These are phyloP conservation scores for Phytophthora sansomeana DNA, from an alignment of 352 stramenopile species.

Conservation along the genomic window DNA sequence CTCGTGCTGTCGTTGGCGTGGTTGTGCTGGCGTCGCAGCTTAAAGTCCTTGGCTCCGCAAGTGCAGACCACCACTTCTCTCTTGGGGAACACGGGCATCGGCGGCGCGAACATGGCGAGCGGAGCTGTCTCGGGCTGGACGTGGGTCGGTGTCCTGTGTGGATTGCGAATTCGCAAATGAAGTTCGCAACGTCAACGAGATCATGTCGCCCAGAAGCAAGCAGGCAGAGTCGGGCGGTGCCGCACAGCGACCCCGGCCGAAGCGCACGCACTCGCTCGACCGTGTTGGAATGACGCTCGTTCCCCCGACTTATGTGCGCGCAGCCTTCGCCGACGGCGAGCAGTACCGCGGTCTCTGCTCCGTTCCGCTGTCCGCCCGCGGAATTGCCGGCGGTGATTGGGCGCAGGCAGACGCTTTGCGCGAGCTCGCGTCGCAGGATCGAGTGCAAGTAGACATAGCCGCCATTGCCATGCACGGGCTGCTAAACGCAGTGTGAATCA, in stretches of 20 bases:
- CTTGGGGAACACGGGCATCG: conserved; percentile 22
- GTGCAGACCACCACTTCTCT: conserved; percentile 14
- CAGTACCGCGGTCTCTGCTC: conserved; percentile 25
- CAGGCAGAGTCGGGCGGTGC: conserved; percentile 17
- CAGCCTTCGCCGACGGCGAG: conserved; percentile 19
- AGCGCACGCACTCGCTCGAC: conserved; percentile 4
- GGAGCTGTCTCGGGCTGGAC: neutral
- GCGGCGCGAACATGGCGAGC: conserved; percentile 20
- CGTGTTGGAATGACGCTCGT: conserved; percentile 21
- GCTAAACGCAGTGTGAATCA: too few species aligned
- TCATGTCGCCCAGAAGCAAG: conserved; percentile 18
- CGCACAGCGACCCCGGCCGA: conserved; percentile 8
- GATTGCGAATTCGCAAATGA: conserved; percentile 29
- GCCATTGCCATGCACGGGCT: neutral
- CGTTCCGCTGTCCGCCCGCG: conserved; percentile 22
- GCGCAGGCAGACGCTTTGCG: conserved; percentile 9
- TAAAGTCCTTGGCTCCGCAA: conserved; percentile 33
- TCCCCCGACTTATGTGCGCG: conserved; percentile 26
- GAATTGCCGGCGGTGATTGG: conserved; percentile 18
- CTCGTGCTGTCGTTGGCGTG: conserved; percentile 15
- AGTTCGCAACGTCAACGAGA: neutral
- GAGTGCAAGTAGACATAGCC: conserved; percentile 22
- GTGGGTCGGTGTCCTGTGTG: neutral
- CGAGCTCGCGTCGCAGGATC: conserved; percentile 6
- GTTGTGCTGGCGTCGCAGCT: conserved; percentile 20